Percentiles rank a stretch among this genome's conserved stretches.
phyloP scores from a whole-genome alignment of 2,329 filamentous ascomycete genomes.

The Blastomyces silverae region DNA sequence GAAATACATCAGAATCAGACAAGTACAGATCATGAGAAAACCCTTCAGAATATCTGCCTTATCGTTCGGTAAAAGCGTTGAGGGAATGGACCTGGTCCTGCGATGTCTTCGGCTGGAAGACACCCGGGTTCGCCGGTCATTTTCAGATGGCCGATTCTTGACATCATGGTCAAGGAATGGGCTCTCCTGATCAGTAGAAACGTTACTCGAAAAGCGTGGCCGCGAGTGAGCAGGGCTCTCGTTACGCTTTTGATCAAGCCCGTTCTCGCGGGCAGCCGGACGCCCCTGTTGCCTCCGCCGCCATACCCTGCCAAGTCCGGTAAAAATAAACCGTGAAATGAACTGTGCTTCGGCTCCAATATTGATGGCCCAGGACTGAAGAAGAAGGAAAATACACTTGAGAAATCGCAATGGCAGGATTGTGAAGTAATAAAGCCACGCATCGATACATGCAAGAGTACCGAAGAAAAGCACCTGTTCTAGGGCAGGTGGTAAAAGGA shows the following conservation, averaged over 20 bases:
- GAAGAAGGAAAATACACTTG: conserved; percentile 68
- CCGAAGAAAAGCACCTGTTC: conserved; percentile 85
- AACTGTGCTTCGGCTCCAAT: conserved; percentile 64
- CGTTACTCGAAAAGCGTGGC: conserved; percentile 14
- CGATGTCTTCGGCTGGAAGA: conserved; percentile 51
- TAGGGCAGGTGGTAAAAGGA: conserved; percentile 71
- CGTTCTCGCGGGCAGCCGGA: conserved; percentile 15
- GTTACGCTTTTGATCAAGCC: conserved; percentile 20
- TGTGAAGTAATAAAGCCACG: conserved; percentile 95
- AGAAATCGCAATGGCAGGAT: conserved; percentile 85
- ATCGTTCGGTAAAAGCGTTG: conserved; percentile 75
- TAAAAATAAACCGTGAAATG: conserved; percentile 69
- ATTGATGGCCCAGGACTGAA: conserved; percentile 70
- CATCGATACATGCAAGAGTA: conserved; percentile 81
- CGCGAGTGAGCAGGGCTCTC: conserved; percentile 24
- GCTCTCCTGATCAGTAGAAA: conserved; percentile 21
- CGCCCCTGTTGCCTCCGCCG: conserved; percentile 36
- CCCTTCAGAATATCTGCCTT: conserved; percentile 95
- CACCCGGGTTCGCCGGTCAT: conserved; percentile 27
- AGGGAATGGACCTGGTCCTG: conserved; percentile 76
- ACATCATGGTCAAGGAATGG: conserved; percentile 11
- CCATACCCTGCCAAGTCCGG: conserved; percentile 75
- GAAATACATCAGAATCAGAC: conserved; percentile 75
- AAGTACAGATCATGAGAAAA: conserved; percentile 77
- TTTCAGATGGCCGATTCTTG: conserved; percentile 16